Conservation (phyloP, 1,139 yeast genomes). For the Geotrichum europaeum region DNA sequence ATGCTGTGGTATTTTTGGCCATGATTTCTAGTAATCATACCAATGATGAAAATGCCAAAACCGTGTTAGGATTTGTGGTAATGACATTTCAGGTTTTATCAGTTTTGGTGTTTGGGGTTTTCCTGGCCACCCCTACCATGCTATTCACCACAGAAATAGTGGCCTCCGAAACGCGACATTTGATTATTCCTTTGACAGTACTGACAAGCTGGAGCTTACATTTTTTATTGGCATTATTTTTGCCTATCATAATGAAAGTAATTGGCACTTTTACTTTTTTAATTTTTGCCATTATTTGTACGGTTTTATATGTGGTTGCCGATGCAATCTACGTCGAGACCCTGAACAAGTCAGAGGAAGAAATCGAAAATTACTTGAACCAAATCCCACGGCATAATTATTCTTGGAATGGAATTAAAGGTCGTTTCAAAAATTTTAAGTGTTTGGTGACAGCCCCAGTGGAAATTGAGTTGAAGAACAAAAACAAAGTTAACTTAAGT, state of each 20-base stretch:
- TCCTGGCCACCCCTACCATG: constrained; percentile 34
- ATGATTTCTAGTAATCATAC: constrained; percentile 20
- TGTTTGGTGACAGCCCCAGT: neutral
- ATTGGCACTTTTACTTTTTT: constrained; percentile 44
- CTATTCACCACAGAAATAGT: constrained; percentile 53
- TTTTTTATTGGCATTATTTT: constrained; percentile 30
- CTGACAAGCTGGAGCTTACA: constrained; percentile 49
- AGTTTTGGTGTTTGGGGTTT: constrained; percentile 46
- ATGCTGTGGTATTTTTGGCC: constrained; percentile 34
- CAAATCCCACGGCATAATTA: neutral
- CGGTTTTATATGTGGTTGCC: constrained; percentile 17
- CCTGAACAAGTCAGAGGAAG: neutral
- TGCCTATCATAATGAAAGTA: constrained; percentile 40
- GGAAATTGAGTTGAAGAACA: neutral
- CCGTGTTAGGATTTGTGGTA: constrained; percentile 37
- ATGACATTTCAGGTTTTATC: constrained; percentile 46
- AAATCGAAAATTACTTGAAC: neutral
- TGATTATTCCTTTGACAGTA: constrained; percentile 51
- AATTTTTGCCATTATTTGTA: constrained; percentile 38
- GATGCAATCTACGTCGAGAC: neutral
- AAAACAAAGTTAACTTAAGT: neutral
- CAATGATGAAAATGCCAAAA: constrained; percentile 15
- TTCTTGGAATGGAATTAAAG: neutral
- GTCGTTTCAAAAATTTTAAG: neutral
- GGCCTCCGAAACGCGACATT: constrained; percentile 43